These are phyloP conservation scores for Glonium stellatum DNA, from an alignment of 495 filamentous ascomycete genomes.

Conservation along the genomic window DNA sequence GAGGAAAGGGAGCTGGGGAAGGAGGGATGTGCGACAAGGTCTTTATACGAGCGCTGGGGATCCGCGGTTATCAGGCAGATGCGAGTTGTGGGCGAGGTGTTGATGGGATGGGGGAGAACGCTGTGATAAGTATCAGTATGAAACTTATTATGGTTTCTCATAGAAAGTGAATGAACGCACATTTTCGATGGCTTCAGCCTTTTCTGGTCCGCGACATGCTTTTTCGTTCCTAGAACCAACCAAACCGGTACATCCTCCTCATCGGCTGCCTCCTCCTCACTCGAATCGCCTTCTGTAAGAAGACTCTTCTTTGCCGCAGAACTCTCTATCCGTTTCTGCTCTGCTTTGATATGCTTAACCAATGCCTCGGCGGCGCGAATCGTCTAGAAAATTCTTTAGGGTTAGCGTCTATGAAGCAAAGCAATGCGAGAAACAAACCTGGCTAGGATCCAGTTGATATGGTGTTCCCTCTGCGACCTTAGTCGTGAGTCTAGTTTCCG, in stretches of 20 bases:
- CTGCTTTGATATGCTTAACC: slow-evolving; percentile 67
- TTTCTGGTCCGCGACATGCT: slow-evolving; percentile 68
- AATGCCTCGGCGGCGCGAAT: slow-evolving; percentile 71
- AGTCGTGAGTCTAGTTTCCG: slow-evolving; percentile 12
- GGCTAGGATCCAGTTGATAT: slow-evolving; percentile 58
- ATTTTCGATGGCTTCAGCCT: slow-evolving; percentile 68
- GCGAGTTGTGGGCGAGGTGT: slow-evolving; percentile 47
- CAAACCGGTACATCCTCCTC: slow-evolving; percentile 57
- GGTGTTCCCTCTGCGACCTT: slow-evolving; percentile 41
- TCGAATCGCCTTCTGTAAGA: slow-evolving; percentile 14
- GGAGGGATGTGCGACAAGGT: slow-evolving; percentile 64
- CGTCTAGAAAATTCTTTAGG: slow-evolving; percentile 38
- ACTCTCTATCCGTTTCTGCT: slow-evolving; percentile 50
- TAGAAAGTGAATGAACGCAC: background rate
- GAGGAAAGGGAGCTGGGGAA: slow-evolving; percentile 67
- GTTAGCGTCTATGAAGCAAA: background rate
- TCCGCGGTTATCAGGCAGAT: slow-evolving; percentile 81
- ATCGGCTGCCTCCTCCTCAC: slow-evolving; percentile 40
- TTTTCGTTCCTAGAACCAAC: slow-evolving; percentile 84
- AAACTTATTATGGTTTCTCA: slow-evolving; percentile 6
- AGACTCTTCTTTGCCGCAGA: slow-evolving; percentile 62
- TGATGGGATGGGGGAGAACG: slow-evolving; percentile 58
- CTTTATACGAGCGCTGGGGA: slow-evolving; percentile 79
- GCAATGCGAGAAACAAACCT: slow-evolving; percentile 40
- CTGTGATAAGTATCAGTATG: slow-evolving; percentile 12